Evolutionary conservation across 2,329 filamentous ascomycete genomes (phyloP), one percentile per base, ranked within the genome.

Genomic region (Neopestalotiopsis rosae): DNA sequence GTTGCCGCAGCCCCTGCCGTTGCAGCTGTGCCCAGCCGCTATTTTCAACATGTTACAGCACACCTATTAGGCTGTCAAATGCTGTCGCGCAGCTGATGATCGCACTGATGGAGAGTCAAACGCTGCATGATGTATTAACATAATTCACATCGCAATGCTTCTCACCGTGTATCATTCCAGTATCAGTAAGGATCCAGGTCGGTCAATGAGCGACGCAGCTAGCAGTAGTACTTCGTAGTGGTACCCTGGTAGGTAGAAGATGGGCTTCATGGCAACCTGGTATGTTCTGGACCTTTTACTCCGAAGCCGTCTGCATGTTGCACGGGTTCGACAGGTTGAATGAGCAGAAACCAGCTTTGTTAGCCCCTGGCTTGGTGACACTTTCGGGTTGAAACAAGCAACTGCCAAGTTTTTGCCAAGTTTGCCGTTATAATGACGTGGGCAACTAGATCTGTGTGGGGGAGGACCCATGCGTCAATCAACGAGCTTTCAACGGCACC

Each of bases 391-490:
- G 63, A 66, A 66, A 67, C 65, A 67, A 67, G 65, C 65, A 67
- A 40, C 30, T 61, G 65, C 65, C 65, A 67, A 67, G 65, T 67
- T 67, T 52, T 30, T 61, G 65, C 65, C 65, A 67, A 67, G 65
- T 67, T 67, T 67, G 20, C 10, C 34, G 34, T 17, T 49, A 17
- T 34, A 56, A 67, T 67, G 65, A 67, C 65, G 65, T 67, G 34
- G 32, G 52, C n/a, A 42, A 49, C 24, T 30, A 10, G 52, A n/a
- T 61, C 42, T 34, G 17, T 20, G 17, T 59, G 65, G 58, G 56
- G 65, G 49, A 32, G 42, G 20, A 28, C 38, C 32, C 45, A 34
- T 59, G 13, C 57, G 30, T 20, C 14, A 14, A n/a, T 52, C 45
- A 52, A 52, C 17, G 45, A 6, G 45, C 45, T 52, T n/a, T 30